Conservation (phyloP, 306 rosid species). For the Betula pendula region DNA sequence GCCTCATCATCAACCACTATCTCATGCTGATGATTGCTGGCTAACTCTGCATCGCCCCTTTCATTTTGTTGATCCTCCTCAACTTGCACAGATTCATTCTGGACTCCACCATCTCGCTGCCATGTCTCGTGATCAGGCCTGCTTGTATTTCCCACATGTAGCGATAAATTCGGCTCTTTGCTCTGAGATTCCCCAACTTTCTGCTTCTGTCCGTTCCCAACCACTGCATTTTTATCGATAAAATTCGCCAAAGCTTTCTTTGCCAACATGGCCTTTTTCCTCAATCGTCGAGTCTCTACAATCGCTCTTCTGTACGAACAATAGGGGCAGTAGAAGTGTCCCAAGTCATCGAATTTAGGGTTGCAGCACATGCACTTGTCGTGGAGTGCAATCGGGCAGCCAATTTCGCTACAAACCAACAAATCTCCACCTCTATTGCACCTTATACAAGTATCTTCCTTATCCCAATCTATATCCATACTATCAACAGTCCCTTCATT, state of each 20-base stretch:
- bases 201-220: slow-evolving; percentile 11
- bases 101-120: not conserved
- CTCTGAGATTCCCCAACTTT: slow-evolving; percentile 15
- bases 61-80: slow-evolving; percentile 26
- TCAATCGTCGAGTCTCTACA: slow-evolving; percentile 25
- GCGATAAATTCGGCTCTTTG: not conserved
- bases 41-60: not conserved
- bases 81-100: slow-evolving; percentile 17
- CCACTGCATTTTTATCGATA: slow-evolving; percentile 24
- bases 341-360: slow-evolving; percentile 57
- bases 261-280: slow-evolving; percentile 38
- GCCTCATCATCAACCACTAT: slow-evolving; percentile 28
- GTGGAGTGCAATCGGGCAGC: slow-evolving; percentile 61
- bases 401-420: slow-evolving; percentile 49
- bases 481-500: not conserved
- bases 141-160: slow-evolving; percentile 15
- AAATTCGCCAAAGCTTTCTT: slow-evolving; percentile 49
- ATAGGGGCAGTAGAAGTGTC: slow-evolving; percentile 63
- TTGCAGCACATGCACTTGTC: slow-evolving; percentile 47
- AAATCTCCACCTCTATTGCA: slow-evolving; percentile 45
- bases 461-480: slow-evolving; percentile 21
- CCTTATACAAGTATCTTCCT: slow-evolving; percentile 38
- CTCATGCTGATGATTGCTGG: slow-evolving; percentile 9
- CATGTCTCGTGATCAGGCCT: not conserved
- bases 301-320: slow-evolving; percentile 52